Evolutionary conservation across 768 basidiomycete species (phyloP).

Genomic region (Naganishia antarctica): DNA sequence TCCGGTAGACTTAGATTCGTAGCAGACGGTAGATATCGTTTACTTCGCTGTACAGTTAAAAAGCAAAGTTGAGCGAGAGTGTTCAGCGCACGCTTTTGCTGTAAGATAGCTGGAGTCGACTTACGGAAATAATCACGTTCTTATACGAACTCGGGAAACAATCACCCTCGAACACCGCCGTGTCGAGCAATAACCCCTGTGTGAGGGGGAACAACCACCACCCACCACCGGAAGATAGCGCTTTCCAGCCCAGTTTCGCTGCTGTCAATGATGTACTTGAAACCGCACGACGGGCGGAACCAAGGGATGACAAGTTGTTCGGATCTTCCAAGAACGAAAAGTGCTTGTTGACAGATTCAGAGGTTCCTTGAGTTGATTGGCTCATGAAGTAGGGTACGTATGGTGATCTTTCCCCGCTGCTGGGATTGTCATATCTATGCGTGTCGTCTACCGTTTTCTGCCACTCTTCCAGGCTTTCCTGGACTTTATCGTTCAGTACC

Average conservation of each 20-base stretch:
- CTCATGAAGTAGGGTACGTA: conserved; percentile 17
- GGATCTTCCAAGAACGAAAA: conserved; percentile 8
- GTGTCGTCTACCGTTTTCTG: background rate
- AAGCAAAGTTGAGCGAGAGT: too few species aligned
- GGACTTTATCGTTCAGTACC: background rate
- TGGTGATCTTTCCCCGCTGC: background rate
- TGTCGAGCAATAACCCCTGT: conserved; percentile 24
- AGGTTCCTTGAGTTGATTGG: background rate
- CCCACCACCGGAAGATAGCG: conserved; percentile 15
- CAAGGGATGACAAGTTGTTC: background rate
- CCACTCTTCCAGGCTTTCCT: background rate
- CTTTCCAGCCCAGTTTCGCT: background rate
- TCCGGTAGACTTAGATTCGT: background rate
- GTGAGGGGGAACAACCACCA: conserved; percentile 28
- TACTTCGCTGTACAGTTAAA: conserved; percentile 1
- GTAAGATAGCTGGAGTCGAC: background rate
- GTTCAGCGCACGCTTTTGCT: background rate
- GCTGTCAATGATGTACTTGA: background rate
- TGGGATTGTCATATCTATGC: background rate
- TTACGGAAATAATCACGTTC: conserved; percentile 22
- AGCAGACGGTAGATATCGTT: conserved; percentile 19
- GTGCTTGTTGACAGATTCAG: conserved; percentile 10
- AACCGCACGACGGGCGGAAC: background rate
- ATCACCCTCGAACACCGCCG: conserved; percentile 18
- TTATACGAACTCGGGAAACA: conserved; percentile 18